Base-by-base conservation (phyloP, 2,329 filamentous ascomycete species). In the Sporothrix sp. region DNA sequence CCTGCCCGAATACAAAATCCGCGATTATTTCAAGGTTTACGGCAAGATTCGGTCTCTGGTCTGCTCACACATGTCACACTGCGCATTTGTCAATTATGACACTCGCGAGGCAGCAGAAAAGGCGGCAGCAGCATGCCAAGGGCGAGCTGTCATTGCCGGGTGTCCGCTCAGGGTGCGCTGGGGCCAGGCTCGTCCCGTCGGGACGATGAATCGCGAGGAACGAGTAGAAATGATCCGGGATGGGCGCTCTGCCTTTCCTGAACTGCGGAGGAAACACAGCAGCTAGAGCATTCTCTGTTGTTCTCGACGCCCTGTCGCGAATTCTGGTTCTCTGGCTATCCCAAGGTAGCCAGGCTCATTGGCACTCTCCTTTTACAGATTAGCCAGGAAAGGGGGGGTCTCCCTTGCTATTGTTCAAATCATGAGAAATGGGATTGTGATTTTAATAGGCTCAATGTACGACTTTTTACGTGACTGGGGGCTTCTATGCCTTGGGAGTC, bases 41-140 rank as follows among this genome's bases (percentile, higher is more conserved):
- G 93, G 93, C 56, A 87, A 91, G 62, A 83, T 98, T 54, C 87
- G 93, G 60, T 96, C 89, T 23, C 71, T 98, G 14, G 84, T 98
- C 33, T 97, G 93, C 67, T 96, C 90, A 7, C 93, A 98, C 69
- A 89, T 95, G 71, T 91, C 91, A 14, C 93, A 97, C 63, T 97
- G 90, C 65, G 93, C 93, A 1, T 98, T 97, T 63, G 75, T 98
- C 68, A 98, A 98, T 69, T 98, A 88, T 65, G 82, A 89, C 59
- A 87, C 84, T 3, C 79, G 93, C 52, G 81, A 87, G 55, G 84
- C 79, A 1, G 93, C 94, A 0, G 93, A 98, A 68, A 82, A 78
- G 52, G 94, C 94, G 0, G 87, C 93, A 0, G 80, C 81, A 30
- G 80, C 86, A 18, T 91, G 88, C 59, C 85, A 95, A 65, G 93